Evolutionary conservation across 495 filamentous ascomycete genomes (phyloP), one percentile per base, ranked within the genome.

Genomic region (Terfezia claveryi): DNA sequence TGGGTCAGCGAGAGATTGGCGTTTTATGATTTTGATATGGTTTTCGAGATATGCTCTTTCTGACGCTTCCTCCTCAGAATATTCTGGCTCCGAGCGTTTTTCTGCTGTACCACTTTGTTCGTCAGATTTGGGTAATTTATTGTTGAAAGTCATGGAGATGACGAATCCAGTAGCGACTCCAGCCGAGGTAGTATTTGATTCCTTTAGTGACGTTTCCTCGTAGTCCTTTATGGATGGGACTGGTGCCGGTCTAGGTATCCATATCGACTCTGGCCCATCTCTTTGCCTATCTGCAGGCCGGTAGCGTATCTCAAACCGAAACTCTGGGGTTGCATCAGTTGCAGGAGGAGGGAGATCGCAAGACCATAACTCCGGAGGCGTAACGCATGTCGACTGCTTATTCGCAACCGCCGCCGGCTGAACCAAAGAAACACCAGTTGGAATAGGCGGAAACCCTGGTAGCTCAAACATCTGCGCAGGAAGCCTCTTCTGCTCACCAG

Each of bases 171-270:
- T 46, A 14, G 41, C 14, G 12, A 46, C 8, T 14, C 41, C 41
- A 46, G 41, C 12, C 14, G 14, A 14, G 12, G 41, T 20, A 14
- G 41, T 20, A 14, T 20, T 46, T 14, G 4, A 14, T 14, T 46
- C 41, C 12, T 14, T 20, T 20, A 14, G 14, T 20, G 41, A 14
- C 14, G 41, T 46, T 20, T 46, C 41, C 41, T 14, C 1, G 41
- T 46, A 46, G 41, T 46, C 41, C 27, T 32, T 32, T 14, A 9
- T 4, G 14, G 41, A 20, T 14, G 17, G 41, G 8, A 46, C 41
- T 14, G 36, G 32, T 27, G 50, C 56, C 2, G 63, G 59, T 7
- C 52, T n/a, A 36, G 66, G 51, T 23, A 49, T 49, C 64, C 63
- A 57, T 32, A 20, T 27, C 17, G 20, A 27, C 12, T 50, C 36